phyloP scores from a whole-genome alignment of 352 stramenopile genomes.

The Phytophthora sansomeana region DNA sequence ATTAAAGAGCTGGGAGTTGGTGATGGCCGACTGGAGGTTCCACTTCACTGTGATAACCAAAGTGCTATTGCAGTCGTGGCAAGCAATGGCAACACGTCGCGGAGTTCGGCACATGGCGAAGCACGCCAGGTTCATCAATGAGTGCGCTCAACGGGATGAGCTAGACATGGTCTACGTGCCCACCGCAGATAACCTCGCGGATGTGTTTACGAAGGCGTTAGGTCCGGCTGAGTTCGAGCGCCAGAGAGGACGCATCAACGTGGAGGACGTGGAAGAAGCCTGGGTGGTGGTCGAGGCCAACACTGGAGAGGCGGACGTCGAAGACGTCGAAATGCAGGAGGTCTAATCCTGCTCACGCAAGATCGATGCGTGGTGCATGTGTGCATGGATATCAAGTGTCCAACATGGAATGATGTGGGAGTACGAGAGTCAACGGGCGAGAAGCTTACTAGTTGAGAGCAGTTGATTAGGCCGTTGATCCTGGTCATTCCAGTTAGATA shows the following conservation, averaged over 20 bases:
- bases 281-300: constrained; percentile 1
- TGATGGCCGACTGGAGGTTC: too few species aligned
- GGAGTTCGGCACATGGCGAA: constrained; percentile 7
- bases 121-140: constrained; percentile 7
- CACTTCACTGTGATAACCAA: constrained; percentile 19
- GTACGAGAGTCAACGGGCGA: too few species aligned
- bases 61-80: constrained; percentile 5
- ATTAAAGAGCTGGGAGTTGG: too few species aligned
- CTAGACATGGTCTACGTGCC: too few species aligned
- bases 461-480: too few species aligned
- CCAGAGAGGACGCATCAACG: background rate
- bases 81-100: constrained; percentile 14
- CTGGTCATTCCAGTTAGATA: too few species aligned
- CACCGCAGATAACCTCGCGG: too few species aligned
- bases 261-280: background rate
- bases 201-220: constrained; percentile 3
- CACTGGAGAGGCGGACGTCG: too few species aligned
- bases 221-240: constrained; percentile 6
- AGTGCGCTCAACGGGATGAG: too few species aligned
- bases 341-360: background rate
- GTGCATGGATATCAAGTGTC: background rate
- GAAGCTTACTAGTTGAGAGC: too few species aligned
- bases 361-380: too few species aligned
- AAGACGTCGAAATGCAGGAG: constrained; percentile 10
- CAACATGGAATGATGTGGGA: constrained; percentile 8